Evolutionary conservation across 2,329 filamentous ascomycete species (phyloP), one percentile per base, ranked within the genome.

Genomic region (Drechslerella dactyloides): DNA sequence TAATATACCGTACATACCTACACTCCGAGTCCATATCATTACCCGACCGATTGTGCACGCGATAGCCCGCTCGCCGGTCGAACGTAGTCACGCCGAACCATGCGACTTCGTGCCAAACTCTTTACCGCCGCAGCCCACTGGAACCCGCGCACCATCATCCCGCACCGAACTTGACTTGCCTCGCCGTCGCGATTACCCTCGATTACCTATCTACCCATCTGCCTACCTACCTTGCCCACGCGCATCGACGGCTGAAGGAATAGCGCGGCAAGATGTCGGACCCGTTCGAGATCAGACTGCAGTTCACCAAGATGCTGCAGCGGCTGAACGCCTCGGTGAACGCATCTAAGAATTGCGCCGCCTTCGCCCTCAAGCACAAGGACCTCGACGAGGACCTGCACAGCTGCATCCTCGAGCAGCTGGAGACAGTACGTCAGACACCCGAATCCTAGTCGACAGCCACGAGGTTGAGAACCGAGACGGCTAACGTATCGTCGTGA

Each of bases 331-430:
- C 94, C 11, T 93, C 90, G 3, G 89, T 94, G 65, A 90, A 89
- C 13, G 93, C 92, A 13, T 90, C 92, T 1, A 90, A 93, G 77
- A 97, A 97, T 82, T 91, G 93, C 1, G 93, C 94, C 27, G 89
- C 93, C 79, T 99, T 96, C 87, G 94, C 94, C 13, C 84, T 99
- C 74, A 96, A 92, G 80, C 90, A 96, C 81, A 87, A 88, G 75
- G 93, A 97, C 77, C 91, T 96, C 87, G 91, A 96, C 78, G 96
- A 99, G 82, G 94, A 99, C 80, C 82, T 99, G 76, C 94, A 99
- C 80, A 96, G 90, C 19, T 99, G 96, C 81, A 97, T 99, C 77
- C 81, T 99, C 48, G 94, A 99, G 81, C 93, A 97, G 80, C 84
- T 99, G 30, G 93, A 97, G 80, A 85, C 87, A 77, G 90, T 91